phyloP scores from a whole-genome alignment of 176 grass and related monocot species.

The Paspalum vaginatum region DNA sequence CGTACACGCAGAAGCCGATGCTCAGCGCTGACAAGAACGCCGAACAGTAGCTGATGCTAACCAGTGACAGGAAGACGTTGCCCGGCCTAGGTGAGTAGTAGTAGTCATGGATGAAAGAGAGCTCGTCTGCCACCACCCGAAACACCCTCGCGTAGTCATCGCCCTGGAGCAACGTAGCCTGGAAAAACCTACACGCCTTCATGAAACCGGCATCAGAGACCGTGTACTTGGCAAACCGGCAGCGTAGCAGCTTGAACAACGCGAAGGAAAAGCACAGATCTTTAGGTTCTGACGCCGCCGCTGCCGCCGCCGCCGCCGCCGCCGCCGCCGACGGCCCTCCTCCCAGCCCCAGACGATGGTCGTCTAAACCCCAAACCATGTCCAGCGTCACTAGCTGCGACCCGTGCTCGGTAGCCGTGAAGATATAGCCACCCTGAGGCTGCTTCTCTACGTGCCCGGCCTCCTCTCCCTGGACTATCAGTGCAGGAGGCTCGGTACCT shows the following conservation, averaged over 20 bases:
- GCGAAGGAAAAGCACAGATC: conserved; percentile 4
- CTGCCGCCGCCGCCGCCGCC: too few species aligned
- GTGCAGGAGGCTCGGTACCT: background rate
- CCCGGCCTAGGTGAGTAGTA: background rate
- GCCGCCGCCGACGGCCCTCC: too few species aligned
- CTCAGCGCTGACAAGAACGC: too few species aligned
- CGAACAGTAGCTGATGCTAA: background rate
- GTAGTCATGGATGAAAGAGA: background rate
- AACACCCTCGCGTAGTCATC: background rate
- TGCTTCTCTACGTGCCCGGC: background rate
- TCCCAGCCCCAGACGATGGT: too few species aligned
- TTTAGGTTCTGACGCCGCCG: background rate
- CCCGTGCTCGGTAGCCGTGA: background rate
- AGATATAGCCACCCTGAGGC: background rate
- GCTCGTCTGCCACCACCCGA: background rate
- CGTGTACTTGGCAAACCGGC: conserved; percentile 18
- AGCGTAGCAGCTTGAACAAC: conserved; percentile 12
- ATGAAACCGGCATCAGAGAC: background rate
- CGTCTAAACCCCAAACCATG: background rate
- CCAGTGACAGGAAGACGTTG: background rate
- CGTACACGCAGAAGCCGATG: too few species aligned
- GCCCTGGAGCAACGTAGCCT: background rate
- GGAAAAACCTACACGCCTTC: background rate
- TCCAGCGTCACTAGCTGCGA: background rate
- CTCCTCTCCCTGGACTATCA: background rate